Percentiles rank a stretch among this genome's conserved stretches.
Evolutionary conservation across 768 basidiomycete genomes (phyloP).

Genomic region (Mrakia frigida): DNA sequence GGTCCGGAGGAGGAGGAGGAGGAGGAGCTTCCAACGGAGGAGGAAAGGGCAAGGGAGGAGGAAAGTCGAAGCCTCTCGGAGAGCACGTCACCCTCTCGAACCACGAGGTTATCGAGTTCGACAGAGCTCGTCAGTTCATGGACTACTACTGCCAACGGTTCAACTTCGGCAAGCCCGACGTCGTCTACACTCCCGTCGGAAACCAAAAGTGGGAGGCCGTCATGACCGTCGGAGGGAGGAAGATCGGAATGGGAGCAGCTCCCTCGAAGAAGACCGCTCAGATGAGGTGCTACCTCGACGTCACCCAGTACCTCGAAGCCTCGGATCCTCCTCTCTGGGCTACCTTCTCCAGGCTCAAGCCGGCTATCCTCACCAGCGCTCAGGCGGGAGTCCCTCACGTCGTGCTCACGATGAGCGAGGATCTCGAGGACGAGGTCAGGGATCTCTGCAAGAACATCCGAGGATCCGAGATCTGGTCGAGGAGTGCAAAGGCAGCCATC

Average conservation of each 20-base stretch:
- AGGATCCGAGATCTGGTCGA: slow-evolving; percentile 47
- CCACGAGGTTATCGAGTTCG: slow-evolving; percentile 59
- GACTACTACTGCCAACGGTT: slow-evolving; percentile 86
- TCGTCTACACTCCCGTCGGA: slow-evolving; percentile 45
- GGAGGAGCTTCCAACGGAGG: not conserved
- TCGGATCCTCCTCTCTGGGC: slow-evolving; percentile 80
- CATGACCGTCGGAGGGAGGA: slow-evolving; percentile 68
- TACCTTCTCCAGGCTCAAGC: slow-evolving; percentile 62
- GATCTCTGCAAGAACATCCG: slow-evolving; percentile 66
- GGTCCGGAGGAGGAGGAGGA: not conserved
- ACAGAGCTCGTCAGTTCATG: slow-evolving; percentile 81
- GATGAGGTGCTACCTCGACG: slow-evolving; percentile 75
- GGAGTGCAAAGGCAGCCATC: slow-evolving; percentile 33
- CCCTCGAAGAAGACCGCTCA: slow-evolving; percentile 66
- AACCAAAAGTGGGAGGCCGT: slow-evolving; percentile 37
- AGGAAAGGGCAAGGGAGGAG: not conserved
- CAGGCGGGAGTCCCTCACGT: slow-evolving; percentile 51
- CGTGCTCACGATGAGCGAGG: slow-evolving; percentile 58
- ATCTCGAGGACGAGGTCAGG: slow-evolving; percentile 63
- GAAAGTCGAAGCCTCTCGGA: slow-evolving; percentile 6
- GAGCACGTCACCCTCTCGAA: slow-evolving; percentile 54
- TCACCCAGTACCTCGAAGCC: slow-evolving; percentile 73
- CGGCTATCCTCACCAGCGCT: slow-evolving; percentile 54
- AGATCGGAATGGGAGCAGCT: slow-evolving; percentile 74
- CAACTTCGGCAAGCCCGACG: slow-evolving; percentile 65